phyloP scores from a whole-genome alignment of 2,329 filamentous ascomycete species.

The Aspergillus cejpii region DNA sequence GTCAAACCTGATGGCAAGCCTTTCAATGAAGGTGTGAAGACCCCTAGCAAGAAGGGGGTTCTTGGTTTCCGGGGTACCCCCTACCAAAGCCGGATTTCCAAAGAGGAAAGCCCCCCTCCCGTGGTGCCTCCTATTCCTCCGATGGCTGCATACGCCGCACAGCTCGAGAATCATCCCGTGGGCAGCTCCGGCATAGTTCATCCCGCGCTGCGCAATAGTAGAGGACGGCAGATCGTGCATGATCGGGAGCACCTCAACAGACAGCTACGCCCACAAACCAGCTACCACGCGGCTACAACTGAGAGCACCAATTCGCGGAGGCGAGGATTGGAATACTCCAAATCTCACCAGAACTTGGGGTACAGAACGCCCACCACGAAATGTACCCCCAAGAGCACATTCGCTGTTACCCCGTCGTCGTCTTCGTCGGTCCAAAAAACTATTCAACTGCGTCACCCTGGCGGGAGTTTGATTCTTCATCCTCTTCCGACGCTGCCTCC shows the following conservation, averaged over 20 bases:
- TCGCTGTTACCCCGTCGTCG: background rate
- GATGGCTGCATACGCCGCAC: background rate
- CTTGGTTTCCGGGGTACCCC: conserved; percentile 16
- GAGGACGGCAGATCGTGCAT: conserved; percentile 11
- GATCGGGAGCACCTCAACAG: conserved; percentile 7
- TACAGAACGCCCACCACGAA: background rate
- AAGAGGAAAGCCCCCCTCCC: conserved; percentile 2
- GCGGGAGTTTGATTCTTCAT: background rate
- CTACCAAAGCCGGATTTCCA: conserved; percentile 1
- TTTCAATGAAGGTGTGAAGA: conserved; percentile 2
- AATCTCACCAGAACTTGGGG: conserved; percentile 1
- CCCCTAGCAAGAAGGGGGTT: conserved; percentile 12
- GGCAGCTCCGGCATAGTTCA: conserved; percentile 11
- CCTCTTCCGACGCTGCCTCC: background rate
- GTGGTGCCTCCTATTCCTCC: conserved; percentile 3
- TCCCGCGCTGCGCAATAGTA: conserved; percentile 9
- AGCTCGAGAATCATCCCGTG: background rate
- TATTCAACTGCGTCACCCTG: background rate
- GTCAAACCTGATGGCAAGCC: background rate
- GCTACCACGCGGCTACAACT: background rate
- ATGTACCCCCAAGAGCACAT: background rate
- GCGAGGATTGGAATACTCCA: background rate
- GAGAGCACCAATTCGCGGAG: background rate
- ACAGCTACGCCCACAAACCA: background rate
- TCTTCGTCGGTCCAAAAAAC: background rate